phyloP scores from a whole-genome alignment of 163 green algal species.

The Scenedesmus sp. region DNA sequence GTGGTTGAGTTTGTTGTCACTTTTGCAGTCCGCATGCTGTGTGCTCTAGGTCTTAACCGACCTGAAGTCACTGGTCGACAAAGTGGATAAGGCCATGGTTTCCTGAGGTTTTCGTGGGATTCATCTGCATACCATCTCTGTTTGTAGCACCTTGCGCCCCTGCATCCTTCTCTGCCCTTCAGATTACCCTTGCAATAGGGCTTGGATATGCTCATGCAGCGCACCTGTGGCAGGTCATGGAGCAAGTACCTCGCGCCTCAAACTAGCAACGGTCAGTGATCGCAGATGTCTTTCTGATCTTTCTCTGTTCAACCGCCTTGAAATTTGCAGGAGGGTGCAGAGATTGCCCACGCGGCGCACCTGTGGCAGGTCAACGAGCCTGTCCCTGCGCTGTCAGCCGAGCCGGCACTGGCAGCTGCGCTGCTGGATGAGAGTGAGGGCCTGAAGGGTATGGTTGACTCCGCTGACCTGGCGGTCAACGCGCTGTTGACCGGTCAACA shows the following conservation, averaged over 20 bases:
- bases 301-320: too few species aligned
- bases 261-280: too few species aligned
- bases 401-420: constrained; percentile 13
- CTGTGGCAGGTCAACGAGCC: constrained; percentile 53
- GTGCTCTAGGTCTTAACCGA: too few species aligned
- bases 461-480: constrained; percentile 37
- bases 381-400: constrained; percentile 17
- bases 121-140: too few species aligned
- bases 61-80: too few species aligned
- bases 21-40: too few species aligned
- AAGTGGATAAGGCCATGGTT: too few species aligned
- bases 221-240: constrained; percentile 20
- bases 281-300: too few species aligned
- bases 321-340: constrained; percentile 30
- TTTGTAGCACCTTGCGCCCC: too few species aligned
- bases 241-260: too few species aligned
- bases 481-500: constrained; percentile 37
- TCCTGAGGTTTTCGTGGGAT: too few species aligned
- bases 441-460: constrained; percentile 17
- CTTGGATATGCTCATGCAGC: background rate
- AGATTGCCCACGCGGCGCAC: background rate
- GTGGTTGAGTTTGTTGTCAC: too few species aligned
- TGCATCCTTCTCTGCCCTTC: background rate
- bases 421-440: constrained; percentile 10
- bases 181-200: background rate